These are phyloP conservation scores for Pugionium dolabratum DNA, from an alignment of 345 rosid genomes.

Conservation along the genomic window DNA sequence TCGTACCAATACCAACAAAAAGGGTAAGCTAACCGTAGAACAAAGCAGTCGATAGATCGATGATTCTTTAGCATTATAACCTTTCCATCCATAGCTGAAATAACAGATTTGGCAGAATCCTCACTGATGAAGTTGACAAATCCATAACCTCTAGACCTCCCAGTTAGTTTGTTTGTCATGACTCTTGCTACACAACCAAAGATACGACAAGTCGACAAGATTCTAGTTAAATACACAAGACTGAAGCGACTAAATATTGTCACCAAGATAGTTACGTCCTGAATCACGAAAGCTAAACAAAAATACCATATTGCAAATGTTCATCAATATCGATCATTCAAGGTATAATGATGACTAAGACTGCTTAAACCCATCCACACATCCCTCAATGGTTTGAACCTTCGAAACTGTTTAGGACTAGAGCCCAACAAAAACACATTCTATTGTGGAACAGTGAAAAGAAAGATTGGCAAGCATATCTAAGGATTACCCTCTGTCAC, in stretches of 20 bases:
- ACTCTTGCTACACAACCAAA: conserved; percentile 53
- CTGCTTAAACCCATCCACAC: background rate
- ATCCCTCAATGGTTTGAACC: conserved; percentile 2
- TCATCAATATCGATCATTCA: background rate
- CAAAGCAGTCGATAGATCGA: background rate
- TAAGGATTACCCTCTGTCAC: conserved; percentile 48
- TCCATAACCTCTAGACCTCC: conserved; percentile 76
- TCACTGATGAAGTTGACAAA: conserved; percentile 50
- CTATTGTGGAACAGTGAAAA: background rate
- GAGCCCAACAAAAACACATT: background rate
- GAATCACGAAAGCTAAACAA: background rate
- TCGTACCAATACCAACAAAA: background rate
- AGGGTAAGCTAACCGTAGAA: background rate
- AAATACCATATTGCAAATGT: conserved; percentile 12
- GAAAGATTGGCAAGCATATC: background rate
- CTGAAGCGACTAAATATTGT: no score
- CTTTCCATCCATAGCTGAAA: conserved; percentile 78
- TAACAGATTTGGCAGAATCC: conserved; percentile 61
- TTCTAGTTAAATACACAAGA: background rate
- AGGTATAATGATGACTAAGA: background rate
- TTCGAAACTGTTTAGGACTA: background rate
- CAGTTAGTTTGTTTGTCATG: conserved; percentile 58
- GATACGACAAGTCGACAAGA: background rate
- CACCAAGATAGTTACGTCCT: background rate
- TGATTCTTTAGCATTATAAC: conserved; percentile 34